These are phyloP conservation scores for Thielaviopsis euricoi DNA, from an alignment of 2,329 filamentous ascomycete species.

Conservation along the genomic window DNA sequence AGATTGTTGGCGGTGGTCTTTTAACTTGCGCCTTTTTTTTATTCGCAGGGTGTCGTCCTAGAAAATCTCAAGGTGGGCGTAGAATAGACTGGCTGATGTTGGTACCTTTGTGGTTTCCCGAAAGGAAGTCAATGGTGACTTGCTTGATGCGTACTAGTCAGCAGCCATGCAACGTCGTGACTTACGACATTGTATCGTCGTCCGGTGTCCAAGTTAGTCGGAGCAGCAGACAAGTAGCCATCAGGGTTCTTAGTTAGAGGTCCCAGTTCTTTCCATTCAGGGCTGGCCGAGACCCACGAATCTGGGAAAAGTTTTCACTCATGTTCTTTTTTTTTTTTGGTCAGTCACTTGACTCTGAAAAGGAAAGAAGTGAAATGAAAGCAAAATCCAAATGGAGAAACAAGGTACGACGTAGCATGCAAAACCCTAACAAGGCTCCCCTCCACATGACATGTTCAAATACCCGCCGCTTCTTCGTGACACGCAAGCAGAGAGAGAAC, in stretches of 20 bases:
- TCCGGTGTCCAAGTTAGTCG: not conserved
- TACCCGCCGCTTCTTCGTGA: not conserved
- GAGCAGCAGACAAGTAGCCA: not conserved
- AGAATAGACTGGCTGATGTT: too few species aligned
- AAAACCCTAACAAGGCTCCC: not conserved
- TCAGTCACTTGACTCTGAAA: not conserved
- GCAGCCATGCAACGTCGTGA: not conserved
- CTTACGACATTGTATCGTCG: not conserved
- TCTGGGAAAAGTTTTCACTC: not conserved
- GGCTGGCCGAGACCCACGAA: not conserved
- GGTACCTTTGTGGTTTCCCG: too few species aligned
- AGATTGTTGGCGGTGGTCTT: not conserved
- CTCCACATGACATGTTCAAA: not conserved
- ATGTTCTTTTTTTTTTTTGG: not conserved
- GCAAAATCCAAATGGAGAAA: not conserved
- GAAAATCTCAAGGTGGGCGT: too few species aligned
- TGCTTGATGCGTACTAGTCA: too few species aligned
- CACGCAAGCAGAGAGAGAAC: not conserved
- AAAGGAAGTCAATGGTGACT: too few species aligned
- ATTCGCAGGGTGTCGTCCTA: too few species aligned
- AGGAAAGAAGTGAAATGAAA: not conserved
- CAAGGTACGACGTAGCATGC: not conserved
- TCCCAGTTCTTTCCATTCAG: not conserved
- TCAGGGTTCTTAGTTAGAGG: constrained; percentile 1
- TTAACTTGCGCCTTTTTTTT: too few species aligned